Evolutionary conservation across 257 asterid species (phyloP), one percentile per base, ranked within the genome.

Genomic region (Nicotiana noctiflora): DNA sequence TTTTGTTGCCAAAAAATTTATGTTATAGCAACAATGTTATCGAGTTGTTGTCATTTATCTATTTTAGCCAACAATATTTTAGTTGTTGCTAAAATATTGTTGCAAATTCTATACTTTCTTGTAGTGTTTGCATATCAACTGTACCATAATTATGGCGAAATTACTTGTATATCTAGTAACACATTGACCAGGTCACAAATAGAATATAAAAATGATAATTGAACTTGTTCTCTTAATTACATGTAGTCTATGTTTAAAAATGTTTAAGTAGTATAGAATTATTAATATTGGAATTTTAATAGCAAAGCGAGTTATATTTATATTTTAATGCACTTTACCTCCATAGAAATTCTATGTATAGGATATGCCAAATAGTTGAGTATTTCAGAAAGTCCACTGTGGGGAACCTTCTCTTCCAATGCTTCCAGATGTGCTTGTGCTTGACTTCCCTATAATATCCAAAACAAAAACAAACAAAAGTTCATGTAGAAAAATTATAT

Each of bases 331-430:
- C n/a, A 77, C 34, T 56, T 56, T 53, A 94, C 98, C 97, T 94
- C 98, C 25, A 60, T 81, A 25, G 88, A 82, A 76, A 88, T 88
- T 88, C 88, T 93, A 90, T 86, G 91, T 77, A 94, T 88, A 64
- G 97, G 92, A 79, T 83, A 90, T 13, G 98, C 91, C 34, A 94
- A 86, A 67, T 85, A 44, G 84, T 83, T 80, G 11, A 93, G 85
- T 0, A 91, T 79, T 40, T 94, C 97, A 3, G 82, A 23, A 61
- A 87, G 90, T 27, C 85, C 80, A 29, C 68, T 34, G 27, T 83
- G 87, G 40, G 78, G 61, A 72, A 27, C 83, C 82, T 87, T 86
- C 11, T 82, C 89, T 8, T 89, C 87, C 84, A 76, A 75, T 67
- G 75, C 81, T 66, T 86, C 89, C 17, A 67, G 8, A 31, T 75